Base-by-base conservation (phyloP, 2,329 filamentous ascomycete species). In the Trichoderma sp. region DNA sequence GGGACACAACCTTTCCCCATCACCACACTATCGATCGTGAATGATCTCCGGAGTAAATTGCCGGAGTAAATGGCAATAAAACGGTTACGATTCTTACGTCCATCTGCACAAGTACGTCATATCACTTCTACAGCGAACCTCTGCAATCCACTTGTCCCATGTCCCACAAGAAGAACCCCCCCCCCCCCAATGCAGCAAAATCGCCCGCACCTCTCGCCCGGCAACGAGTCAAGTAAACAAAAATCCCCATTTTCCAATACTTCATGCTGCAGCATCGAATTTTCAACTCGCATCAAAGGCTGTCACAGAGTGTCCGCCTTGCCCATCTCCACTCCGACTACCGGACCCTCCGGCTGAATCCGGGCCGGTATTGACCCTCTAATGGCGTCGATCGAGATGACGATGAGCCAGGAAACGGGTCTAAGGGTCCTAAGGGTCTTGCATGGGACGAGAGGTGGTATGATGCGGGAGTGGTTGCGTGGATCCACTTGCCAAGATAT, bases 381-480 rank as follows among this genome's bases (percentile, higher is more conserved):
- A 10, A 15, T 42, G 29, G n/a, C n/a, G 27, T 42, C 58, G 58
- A 50, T 60, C 58, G 42, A 48, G 12, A 34, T 60, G 57, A 35
- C 57, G 39, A 60, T 48, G n/a, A 19, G 12, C 58, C 58, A 22
- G 58, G n/a, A n/a, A 15, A 13, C 32, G 58, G 32, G 59, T 53
- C 59, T 15, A 50, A 27, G 45, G 45, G 22, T 50, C 45, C 39
- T 52, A 22, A 42, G 48, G 60, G 48, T 54, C 60, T 39, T 35
- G 54, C 61, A 48, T 64, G 61, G 61, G 37, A 64, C 37, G 61
- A 64, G 35, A 27, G 45, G 59, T 63, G 59, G 59, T 15, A 63
- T 63, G 59, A 63, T 52, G 32, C 17, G 22, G 59, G 39, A 45
- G 39, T 19, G 10, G n/a, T 45, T 45, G 39, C 39, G 39, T 19